Conservation (phyloP, 2,329 filamentous ascomycete genomes). For the Aspergillus chevalieri region DNA sequence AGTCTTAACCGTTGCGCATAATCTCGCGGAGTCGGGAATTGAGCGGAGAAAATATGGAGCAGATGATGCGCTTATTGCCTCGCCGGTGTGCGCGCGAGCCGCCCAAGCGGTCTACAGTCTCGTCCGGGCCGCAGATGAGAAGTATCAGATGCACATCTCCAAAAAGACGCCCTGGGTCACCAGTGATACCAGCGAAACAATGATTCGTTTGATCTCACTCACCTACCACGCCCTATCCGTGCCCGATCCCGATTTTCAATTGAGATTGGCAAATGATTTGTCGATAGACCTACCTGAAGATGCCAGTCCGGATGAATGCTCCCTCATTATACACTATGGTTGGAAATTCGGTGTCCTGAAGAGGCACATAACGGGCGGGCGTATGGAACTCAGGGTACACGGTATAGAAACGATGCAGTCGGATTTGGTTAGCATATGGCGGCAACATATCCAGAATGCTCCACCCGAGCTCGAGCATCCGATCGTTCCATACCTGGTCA, state of each 20-base stretch:
- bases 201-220: conserved; percentile 29
- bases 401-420: conserved; percentile 68
- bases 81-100: conserved; percentile 11
- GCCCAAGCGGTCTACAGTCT: conserved; percentile 23
- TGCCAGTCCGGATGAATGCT: conserved; percentile 19
- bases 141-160: conserved; percentile 33
- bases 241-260: conserved; percentile 25
- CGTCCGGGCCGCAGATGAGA: conserved; percentile 27
- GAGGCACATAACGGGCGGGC: conserved; percentile 71
- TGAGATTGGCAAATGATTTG: conserved; percentile 31
- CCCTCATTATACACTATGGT: conserved; percentile 38
- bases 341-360: conserved; percentile 67
- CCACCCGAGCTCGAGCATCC: conserved; percentile 41
- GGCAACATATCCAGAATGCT: conserved; percentile 46
- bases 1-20: conserved; percentile 19
- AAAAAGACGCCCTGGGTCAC: conserved; percentile 40
- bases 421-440: conserved; percentile 64
- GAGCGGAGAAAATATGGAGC: conserved; percentile 19
- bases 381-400: conserved; percentile 82
- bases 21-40: conserved; percentile 24
- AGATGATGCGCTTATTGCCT: conserved; percentile 16
- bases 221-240: conserved; percentile 26
- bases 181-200: conserved; percentile 33
- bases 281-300: conserved; percentile 28
- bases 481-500: conserved; percentile 61